Conservation (phyloP, 2,329 filamentous ascomycete genomes). For the Fusarium sacchari region DNA sequence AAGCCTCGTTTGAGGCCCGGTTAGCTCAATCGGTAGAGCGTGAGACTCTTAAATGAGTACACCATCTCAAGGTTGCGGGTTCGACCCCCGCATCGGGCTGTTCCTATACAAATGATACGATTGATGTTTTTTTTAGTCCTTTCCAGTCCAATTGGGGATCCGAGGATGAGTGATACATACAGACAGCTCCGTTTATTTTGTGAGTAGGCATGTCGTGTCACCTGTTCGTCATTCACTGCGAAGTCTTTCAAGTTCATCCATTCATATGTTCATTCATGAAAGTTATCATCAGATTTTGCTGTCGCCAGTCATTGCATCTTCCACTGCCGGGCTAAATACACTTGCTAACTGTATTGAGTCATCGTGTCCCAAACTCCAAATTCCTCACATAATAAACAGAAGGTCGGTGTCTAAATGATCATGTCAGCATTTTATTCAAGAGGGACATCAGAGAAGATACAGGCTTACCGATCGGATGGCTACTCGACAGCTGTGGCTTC, state of each 20-base stretch:
- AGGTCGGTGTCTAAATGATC: conserved; percentile 67
- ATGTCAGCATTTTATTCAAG: conserved; percentile 14
- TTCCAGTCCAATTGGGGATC: not conserved
- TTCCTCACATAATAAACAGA: conserved; percentile 70
- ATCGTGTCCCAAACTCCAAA: conserved; percentile 62
- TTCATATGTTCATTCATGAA: conserved; percentile 4
- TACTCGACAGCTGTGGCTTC: conserved; percentile 95
- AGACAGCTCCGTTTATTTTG: not conserved
- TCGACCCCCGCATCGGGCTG: conserved; percentile 59
- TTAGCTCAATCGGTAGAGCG: conserved; percentile 68
- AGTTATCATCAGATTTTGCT: not conserved
- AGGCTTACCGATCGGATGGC: conserved; percentile 90
- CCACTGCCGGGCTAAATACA: not conserved
- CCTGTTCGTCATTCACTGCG: not conserved
- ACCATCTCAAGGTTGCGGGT: conserved; percentile 66
- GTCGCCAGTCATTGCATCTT: not conserved
- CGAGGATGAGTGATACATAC: accelerated
- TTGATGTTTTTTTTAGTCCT: conserved; percentile 5
- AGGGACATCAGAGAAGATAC: accelerated
- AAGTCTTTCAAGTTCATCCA: not conserved
- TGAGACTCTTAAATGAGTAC: conserved; percentile 66
- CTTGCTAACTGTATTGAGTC: conserved; percentile 35
- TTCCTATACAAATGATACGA: conserved; percentile 48
- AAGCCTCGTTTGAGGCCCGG: conserved; percentile 43
- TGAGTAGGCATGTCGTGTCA: not conserved